A percentile compares a stretch with the other conserved stretches of the same genome.
Evolutionary conservation across 1,139 yeast genomes (phyloP).

Genomic region (Lodderomyces parapsilosis): DNA sequence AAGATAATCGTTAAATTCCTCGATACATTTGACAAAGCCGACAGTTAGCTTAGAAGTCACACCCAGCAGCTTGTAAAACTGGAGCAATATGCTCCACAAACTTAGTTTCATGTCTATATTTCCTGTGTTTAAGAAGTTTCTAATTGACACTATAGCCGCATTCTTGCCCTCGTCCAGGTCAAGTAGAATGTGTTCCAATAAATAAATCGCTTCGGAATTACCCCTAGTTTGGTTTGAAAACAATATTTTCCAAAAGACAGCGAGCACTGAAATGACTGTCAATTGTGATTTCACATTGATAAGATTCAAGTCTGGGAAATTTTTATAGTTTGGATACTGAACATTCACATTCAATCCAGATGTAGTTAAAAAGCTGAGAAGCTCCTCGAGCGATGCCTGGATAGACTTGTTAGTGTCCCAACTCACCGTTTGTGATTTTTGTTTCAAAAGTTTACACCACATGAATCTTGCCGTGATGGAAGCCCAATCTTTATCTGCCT

Average conservation of each 20-base stretch:
- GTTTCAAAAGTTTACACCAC: conserved; percentile 36
- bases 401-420: conserved; percentile 32
- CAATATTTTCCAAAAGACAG: conserved; percentile 62
- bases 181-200: conserved; percentile 56
- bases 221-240: conserved; percentile 33
- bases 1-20: conserved; percentile 26
- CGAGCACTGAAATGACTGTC: conserved; percentile 64
- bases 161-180: conserved; percentile 14
- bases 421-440: conserved; percentile 29
- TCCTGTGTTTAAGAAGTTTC: conserved; percentile 57
- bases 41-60: conserved; percentile 21
- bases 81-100: conserved; percentile 74
- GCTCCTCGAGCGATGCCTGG: conserved; percentile 22
- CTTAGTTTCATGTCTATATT: conserved; percentile 67
- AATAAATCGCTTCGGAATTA: conserved; percentile 46
- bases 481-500: conserved; percentile 1
- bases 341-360: conserved; percentile 12
- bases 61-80: conserved; percentile 50
- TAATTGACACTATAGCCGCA: conserved; percentile 46
- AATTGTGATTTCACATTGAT: conserved; percentile 58
- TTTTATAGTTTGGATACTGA: conserved; percentile 47
- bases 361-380: conserved; percentile 16
- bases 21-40: conserved; percentile 55
- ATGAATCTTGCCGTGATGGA: conserved; percentile 21
- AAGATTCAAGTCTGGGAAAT: conserved; percentile 58